These are phyloP conservation scores for Xylaria castorea DNA, from an alignment of 495 filamentous ascomycete species.

Conservation along the genomic window DNA sequence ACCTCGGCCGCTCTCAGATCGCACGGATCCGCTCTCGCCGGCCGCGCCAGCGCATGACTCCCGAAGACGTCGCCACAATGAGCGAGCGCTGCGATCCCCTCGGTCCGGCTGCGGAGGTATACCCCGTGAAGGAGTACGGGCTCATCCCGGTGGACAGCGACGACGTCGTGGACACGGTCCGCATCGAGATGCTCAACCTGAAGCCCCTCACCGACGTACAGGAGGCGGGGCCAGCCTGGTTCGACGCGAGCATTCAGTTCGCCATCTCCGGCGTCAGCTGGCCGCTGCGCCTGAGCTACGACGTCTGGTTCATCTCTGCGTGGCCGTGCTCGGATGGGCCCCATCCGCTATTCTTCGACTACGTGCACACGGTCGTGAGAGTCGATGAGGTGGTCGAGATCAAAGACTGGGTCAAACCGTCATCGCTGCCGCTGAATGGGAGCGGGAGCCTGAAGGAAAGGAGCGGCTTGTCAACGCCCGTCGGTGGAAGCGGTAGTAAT, in stretches of 20 bases:
- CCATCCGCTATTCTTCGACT: slow-evolving; percentile 73
- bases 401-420: slow-evolving; percentile 62
- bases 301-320: slow-evolving; percentile 70
- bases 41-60: slow-evolving; percentile 49
- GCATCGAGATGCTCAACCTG: slow-evolving; percentile 69
- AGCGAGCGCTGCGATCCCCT: slow-evolving; percentile 67
- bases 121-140: slow-evolving; percentile 67
- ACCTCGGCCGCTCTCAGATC: slow-evolving; percentile 68
- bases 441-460: slow-evolving; percentile 31
- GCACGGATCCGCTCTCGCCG: slow-evolving; percentile 63
- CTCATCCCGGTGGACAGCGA: slow-evolving; percentile 59
- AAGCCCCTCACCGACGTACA: slow-evolving; percentile 35
- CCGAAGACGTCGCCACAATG: slow-evolving; percentile 65
- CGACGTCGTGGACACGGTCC: slow-evolving; percentile 64
- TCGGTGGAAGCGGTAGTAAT: slow-evolving; percentile 30
- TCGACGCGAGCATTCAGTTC: slow-evolving; percentile 70
- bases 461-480: slow-evolving; percentile 34
- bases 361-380: slow-evolving; percentile 59
- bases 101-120: slow-evolving; percentile 61
- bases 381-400: slow-evolving; percentile 67
- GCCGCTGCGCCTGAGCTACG: slow-evolving; percentile 66
- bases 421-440: slow-evolving; percentile 25
- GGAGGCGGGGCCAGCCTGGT: slow-evolving; percentile 50
- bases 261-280: slow-evolving; percentile 68
- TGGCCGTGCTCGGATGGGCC: slow-evolving; percentile 73